A percentile compares a stretch with the other conserved stretches of the same genome.
Conservation (phyloP, 306 rosid species). For the Herpetospermum pedunculosum region DNA sequence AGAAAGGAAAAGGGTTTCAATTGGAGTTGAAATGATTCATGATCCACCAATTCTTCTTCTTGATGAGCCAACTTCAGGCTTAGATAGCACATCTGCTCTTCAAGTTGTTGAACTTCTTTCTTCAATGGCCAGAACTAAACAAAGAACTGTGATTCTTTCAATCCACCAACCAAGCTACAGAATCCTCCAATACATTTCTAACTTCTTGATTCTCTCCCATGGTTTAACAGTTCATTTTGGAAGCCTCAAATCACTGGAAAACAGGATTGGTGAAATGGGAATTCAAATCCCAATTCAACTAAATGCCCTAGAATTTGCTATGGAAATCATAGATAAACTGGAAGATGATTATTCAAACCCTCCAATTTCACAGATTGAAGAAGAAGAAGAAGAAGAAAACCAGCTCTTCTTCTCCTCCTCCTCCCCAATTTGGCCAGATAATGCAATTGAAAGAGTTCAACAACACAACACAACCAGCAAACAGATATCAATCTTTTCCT, state of each 20-base stretch:
- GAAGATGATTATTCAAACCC: slow-evolving; percentile 29
- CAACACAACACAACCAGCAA: background rate
- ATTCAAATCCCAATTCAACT: slow-evolving; percentile 55
- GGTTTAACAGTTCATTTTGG: slow-evolving; percentile 70
- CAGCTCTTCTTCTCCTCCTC: slow-evolving; percentile 22
- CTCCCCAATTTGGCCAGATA: slow-evolving; percentile 23
- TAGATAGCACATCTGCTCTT: slow-evolving; percentile 52
- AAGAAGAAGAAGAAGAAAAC: slow-evolving; percentile 14
- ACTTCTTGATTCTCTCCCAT: slow-evolving; percentile 58
- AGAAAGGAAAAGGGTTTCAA: slow-evolving; percentile 77
- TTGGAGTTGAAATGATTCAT: slow-evolving; percentile 78
- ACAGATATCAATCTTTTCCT: slow-evolving; percentile 1
- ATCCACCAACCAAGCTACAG: slow-evolving; percentile 89
- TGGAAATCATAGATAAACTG: slow-evolving; percentile 52
- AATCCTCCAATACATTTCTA: slow-evolving; percentile 56
- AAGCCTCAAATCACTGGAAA: slow-evolving; percentile 50
- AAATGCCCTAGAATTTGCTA: slow-evolving; percentile 67
- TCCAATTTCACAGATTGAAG: background rate
- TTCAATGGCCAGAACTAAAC: slow-evolving; percentile 44
- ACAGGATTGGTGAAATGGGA: slow-evolving; percentile 33
- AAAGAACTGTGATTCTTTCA: slow-evolving; percentile 55
- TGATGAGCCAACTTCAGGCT: slow-evolving; percentile 84
- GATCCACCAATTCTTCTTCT: slow-evolving; percentile 63
- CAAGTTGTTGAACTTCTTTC: slow-evolving; percentile 67
- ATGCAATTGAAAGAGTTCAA: slow-evolving; percentile 14